Base-by-base conservation (phyloP, 169 alveolate species). In the Plasmodium adleri region DNA sequence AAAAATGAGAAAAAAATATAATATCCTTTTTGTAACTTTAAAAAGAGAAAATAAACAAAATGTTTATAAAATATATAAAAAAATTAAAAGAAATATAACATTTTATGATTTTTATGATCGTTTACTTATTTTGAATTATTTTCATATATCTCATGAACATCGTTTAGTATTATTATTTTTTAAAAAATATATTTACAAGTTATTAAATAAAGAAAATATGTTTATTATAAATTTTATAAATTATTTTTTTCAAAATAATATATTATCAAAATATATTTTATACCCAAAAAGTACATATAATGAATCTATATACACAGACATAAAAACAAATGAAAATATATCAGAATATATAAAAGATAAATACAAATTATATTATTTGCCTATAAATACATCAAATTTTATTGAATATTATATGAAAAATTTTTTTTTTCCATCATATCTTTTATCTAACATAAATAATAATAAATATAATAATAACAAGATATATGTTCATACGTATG, bases 171-270 rank as follows among this genome's bases (percentile, higher is more conserved):
- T 86, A 3, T 32, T 62, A 5, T 86, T 86, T 72, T 72, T 86
- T 58, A 86, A 86, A 72, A 86, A 49, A 7, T 83, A 70, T 20
- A 22, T 83, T 6, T 83, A 58, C 32, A 68, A 47, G 4, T 26
- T 24, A 15, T 8, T 15, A 8, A 71, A 72, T 47, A 60, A 60
- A 45, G 15, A 71, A 1, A 86, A 86, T 26, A n/a, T 60, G 12
- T 86, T 86, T 63, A 39, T 86, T 7, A 71, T 86, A 71, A 71
- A 86, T 86, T 72, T 86, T 71, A 39, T 86, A 15, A 72, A 71
- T 62, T 26, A 13, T 22, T 32, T 86, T 52, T 49, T 15, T 72
- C 47, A 54, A 20, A 70, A 72, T 12, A 83, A 24, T 32, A 8
- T 70, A 0, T 73, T 67, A 17, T 68, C 47, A 26, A 54, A 22